Base-by-base conservation (phyloP, 768 basidiomycete genomes). In the Lactarius hengduanensis region DNA sequence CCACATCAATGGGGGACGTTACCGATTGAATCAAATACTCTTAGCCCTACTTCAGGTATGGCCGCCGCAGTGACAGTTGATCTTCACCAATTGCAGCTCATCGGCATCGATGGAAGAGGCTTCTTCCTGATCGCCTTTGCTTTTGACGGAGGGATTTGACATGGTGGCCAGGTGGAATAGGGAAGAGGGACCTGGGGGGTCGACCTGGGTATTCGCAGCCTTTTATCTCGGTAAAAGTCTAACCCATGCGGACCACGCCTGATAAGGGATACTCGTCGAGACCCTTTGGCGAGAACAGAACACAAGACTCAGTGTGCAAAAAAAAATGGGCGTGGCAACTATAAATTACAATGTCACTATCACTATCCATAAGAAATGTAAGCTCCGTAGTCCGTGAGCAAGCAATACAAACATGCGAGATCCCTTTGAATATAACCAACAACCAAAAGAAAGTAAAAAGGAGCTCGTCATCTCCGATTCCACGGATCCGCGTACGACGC, bases 1-100 rank as follows among this genome's bases (percentile, higher is more conserved):
- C 84, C 81, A 60, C 65, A 81, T 76, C 81, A 77, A 80, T 26
- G 45, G 78, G 47, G 75, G 83, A 90, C 87, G 81, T 91, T 92
- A 92, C 89, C 88, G 78, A 80, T 84, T 79, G 73, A 77, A 74
- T 74, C 77, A 75, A 73, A 74, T 73, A 71, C 62, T 72, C 70
- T 67, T 66, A 70, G 53, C 65, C 59, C 73, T 74, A 74, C 71
- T 72, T 74, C 62, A 65, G 61, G 71, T 64, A 63, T 61, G 73
- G 70, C 72, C 75, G 72, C 71, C 74, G 74, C 74, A 68, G 72
- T 73, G 70, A 66, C 32, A 45, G 47, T 54, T 47, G 72, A 53
- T 55, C 43, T 81, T 84, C 79, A 87, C 86, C 86, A 87, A 72
- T 75, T 87, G 84, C 59, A 85, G 70, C 66, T 81, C 78, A 73